Base-by-base conservation (phyloP, 441 rosid species). In the Omphalea diandra region DNA sequence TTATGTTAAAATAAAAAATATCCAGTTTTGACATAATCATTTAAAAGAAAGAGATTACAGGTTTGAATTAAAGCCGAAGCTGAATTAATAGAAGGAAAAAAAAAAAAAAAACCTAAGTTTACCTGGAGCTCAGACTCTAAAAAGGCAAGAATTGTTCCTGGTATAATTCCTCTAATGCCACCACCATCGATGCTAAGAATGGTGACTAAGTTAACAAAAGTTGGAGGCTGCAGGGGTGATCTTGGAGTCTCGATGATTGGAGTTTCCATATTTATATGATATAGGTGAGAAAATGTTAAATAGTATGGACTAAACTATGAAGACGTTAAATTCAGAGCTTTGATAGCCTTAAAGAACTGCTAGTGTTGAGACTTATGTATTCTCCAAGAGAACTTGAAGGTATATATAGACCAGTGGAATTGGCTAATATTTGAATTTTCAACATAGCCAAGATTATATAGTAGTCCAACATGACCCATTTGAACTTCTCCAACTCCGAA, bases 181-280 rank as follows among this genome's bases (percentile, higher is more conserved):
- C 93, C 93, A 7, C 93, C 90, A 24, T 88, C 93, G n/a, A 88
- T 84, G 60, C 93, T 84, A 43, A 86, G 87, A 61, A 88, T 53
- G 7, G 93, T 84, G 44, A 88, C 72, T n/a, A 80, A 79, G 69
- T 83, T 71, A 59, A 89, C 96, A 15, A 70, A 80, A 40, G 87
- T 80, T 53, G 97, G 92, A 58, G 88, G 89, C 32, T 81, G 85
- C 0, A 81, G 55, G 20, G 85, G 76, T 29, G 80, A 63, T 43
- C n/a, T 77, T 58, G 79, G 63, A 52, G 77, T 68, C 27, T 80
- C 73, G 70, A 31, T 2, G 68, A 46, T n/a, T 50, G 59, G 46
- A 9, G 49, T 3, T 55, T 71, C 55, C 75, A 71, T 71, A 20
- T 43, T 7, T 5, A 24, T 31, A 41, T 10, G 10, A 41, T 9